phyloP scores from a whole-genome alignment of 1,284 basidiomycete species.

The Neonothopanus nambi region DNA sequence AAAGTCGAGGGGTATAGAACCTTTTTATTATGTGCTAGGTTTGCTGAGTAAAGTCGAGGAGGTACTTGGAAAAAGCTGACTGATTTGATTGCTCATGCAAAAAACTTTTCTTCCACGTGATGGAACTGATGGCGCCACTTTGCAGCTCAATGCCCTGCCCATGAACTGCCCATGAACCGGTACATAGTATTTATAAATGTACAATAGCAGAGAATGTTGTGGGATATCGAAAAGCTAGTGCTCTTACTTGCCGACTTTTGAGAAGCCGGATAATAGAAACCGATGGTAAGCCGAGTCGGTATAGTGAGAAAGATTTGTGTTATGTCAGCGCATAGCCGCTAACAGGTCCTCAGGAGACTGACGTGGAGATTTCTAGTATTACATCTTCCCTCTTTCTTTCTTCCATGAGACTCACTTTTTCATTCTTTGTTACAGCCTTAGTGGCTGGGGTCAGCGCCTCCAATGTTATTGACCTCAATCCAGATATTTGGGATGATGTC shows the following conservation, averaged over 20 bases:
- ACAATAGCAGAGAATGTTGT: too few relatives aligned
- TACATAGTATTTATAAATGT: too few relatives aligned
- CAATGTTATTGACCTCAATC: constrained; percentile 80
- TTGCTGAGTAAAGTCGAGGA: not conserved
- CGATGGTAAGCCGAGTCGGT: too few relatives aligned
- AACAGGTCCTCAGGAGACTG: constrained; percentile 10
- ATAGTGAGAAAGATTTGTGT: too few relatives aligned
- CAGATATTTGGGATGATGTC: constrained; percentile 74
- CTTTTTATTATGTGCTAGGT: constrained; percentile 6
- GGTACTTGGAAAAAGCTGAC: constrained; percentile 4
- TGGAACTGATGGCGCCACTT: too few relatives aligned
- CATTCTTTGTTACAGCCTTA: constrained; percentile 57
- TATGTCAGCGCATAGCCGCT: too few relatives aligned
- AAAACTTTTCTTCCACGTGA: not conserved
- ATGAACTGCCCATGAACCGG: too few relatives aligned
- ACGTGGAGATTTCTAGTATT: constrained; percentile 27
- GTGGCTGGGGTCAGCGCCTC: constrained; percentile 64
- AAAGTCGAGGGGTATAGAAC: not conserved
- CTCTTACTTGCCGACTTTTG: too few relatives aligned
- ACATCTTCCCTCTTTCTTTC: constrained; percentile 22
- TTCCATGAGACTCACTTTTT: constrained; percentile 62
- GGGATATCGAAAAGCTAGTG: too few relatives aligned
- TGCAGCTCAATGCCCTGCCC: too few relatives aligned
- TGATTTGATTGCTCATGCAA: not conserved
- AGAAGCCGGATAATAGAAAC: too few relatives aligned